Evolutionary conservation across 495 filamentous ascomycete species (phyloP), one percentile per base, ranked within the genome.

Genomic region (Parathielavia appendiculata): DNA sequence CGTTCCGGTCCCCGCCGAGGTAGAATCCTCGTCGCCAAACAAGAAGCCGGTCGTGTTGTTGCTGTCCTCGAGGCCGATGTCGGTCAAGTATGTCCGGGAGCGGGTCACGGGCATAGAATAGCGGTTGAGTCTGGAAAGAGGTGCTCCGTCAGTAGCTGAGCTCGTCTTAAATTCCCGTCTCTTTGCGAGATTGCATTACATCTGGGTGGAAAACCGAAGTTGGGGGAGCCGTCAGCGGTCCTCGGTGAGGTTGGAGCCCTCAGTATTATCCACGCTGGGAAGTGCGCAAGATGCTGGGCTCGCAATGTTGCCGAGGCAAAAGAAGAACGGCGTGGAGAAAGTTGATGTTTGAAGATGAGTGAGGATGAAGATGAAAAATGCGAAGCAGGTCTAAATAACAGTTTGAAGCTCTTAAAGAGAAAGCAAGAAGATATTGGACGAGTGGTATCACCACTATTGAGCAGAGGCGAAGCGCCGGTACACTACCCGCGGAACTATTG

Each of bases 21-120:
- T 66, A 30, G 85, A 79, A 30, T 91, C 88, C 62, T 96, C 91
- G 67, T 86, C 87, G 36, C 86, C 87, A 64, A 96, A 95, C 10
- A 96, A 76, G 66, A 91, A 95, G 44, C 86, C 84, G 14, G 89
- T 79, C 8, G 87, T 90, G 67, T 93, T 89, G 58, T 70, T 68
- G 54, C 66, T 73, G 87, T 87, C 47, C 83, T 82, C 91, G 61
- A 83, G 83, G 34, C 75, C 79, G 36, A 75, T 77, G 39, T 82
- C 79, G 61, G 74, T 70, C 59, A 78, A 65, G 44, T 85, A 84
- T 26, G 77, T 78, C 43, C 88, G 81, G 61, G 78, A 82, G 60
- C 81, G 83, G 49, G 85, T 87, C 30, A 89, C 84, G 9, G 91
- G 91, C 88, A 96, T 91, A 10, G 91, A 95, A 70, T 92, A 91